Evolutionary conservation across 176 grass and related monocot species (phyloP), one percentile per base, ranked within the genome.

Genomic region (Phoenix roebelenii): DNA sequence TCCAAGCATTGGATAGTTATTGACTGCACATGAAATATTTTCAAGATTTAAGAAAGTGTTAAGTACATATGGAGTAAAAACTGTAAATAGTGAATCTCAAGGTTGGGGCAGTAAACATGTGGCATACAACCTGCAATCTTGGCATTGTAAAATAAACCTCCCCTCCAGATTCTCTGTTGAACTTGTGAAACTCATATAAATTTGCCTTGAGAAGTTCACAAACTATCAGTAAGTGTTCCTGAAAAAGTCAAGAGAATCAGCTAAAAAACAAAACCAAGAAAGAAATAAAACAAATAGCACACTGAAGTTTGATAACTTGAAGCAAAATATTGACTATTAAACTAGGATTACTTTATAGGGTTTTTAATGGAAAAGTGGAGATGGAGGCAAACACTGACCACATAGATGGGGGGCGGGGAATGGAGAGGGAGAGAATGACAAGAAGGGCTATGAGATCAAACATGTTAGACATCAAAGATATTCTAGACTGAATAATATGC

Each of bases 121-220:
- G 48, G 51, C 5, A 24, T 22, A n/a, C 28, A 63, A 98, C 93
- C 93, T 98, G 93, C 49, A 98, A 65, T 53, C 93, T 92, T 78
- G 93, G 88, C 93, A 98, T 98, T 49, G 93, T 98, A 48, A 98
- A 98, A 77, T 98, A 98, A 77, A 98, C 93, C 66, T 98, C 93
- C 0, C 93, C 93, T 69, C 93, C 93, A 51, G 93, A 98, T 98
- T 98, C 94, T 76, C 94, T 82, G 57, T 98, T 98, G 24, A 98
- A 98, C 67, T 98, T 98, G 67, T 98, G 94, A 68, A 98, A 98
- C 61, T 98, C 94, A 56, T 98, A 98, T 68, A 98, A 72, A 65
- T 98, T 98, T 61, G 94, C 94, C 79, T 98, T 98, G 18, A 98
- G 79, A 85, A 98, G 94, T 75, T 98, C 94, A 77, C 94, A 98